Base-by-base conservation (phyloP, 495 filamentous ascomycete genomes). In the Thermothielavioides terrestris region DNA sequence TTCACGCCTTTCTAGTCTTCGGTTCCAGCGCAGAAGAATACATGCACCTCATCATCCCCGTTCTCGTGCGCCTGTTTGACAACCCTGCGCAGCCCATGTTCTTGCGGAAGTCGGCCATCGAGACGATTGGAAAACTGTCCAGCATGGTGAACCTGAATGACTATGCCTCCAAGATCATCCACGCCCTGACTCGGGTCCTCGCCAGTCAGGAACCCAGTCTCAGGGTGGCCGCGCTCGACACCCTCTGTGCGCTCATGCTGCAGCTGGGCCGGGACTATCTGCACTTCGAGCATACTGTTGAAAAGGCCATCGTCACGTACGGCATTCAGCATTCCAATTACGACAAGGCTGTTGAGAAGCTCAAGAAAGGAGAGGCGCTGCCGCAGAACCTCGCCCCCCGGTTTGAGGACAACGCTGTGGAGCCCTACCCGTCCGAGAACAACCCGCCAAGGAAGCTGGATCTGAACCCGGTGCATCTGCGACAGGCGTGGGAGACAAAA, bases 21-120 rank as follows among this genome's bases (percentile, higher is more conserved):
- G 92, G 94, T n/a, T 82, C 89, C 12, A 95, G 89, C 59, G 85
- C 83, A 14, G 92, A 97, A 63, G 91, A 96, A 63, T 96, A 97
- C 66, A 97, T 99, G 92, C 92, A 97, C 66, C 76, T 99, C 25
- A 97, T 99, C 55, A 89, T 99, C 30, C 92, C 92, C 7, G 84
- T 90, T n/a, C 85, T 99, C 51, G 88, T 99, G 15, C 79, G 83
- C 14, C 80, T 94, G 46, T 95, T 96, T 59, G 88, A 97, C 58
- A 90, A 85, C 51, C 77, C 81, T 17, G 80, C 83, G 31, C 84
- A 92, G 52, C 88, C 88, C 6, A 69, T 77, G 9, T 80, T 81
- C 50, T 77, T 94, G 34, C 84, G 89, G 26, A 91, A 89, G 63
- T 80, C 79, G 25, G 89, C 91, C 10, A 96, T 99, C 59, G 92